phyloP scores from a whole-genome alignment of 2,329 filamentous ascomycete genomes.

The Reticulascus tulasneorum region DNA sequence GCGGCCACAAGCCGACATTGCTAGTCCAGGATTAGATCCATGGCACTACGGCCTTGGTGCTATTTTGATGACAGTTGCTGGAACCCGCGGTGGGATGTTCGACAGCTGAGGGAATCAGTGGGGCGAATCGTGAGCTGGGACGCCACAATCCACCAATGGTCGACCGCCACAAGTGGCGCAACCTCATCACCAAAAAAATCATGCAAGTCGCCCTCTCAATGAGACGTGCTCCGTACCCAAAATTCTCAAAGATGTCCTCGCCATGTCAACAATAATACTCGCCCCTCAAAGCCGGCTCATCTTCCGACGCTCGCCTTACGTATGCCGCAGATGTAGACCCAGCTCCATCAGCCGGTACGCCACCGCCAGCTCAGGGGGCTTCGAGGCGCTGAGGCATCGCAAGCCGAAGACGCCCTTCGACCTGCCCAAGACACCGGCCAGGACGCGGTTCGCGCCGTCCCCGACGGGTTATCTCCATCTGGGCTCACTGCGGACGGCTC shows the following conservation, averaged over 20 bases:
- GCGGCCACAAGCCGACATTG: no score
- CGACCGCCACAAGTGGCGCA: conserved; percentile 14
- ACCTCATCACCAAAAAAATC: conserved; percentile 10
- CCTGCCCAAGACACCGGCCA: conserved; percentile 48
- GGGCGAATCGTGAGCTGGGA: no score
- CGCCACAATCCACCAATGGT: no score
- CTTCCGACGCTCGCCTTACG: not conserved
- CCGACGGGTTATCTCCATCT: conserved; percentile 92
- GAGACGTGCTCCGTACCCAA: no score
- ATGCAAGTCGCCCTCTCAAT: not conserved
- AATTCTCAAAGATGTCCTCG: conserved; percentile 6
- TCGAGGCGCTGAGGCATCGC: conserved; percentile 14
- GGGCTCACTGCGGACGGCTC: conserved; percentile 82
- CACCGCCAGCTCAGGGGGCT: conserved; percentile 7
- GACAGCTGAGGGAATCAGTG: no score
- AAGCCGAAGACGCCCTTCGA: conserved; percentile 10
- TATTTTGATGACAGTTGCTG: no score
- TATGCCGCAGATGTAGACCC: conserved; percentile 3
- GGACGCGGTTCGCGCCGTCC: conserved; percentile 84
- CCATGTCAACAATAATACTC: conserved; percentile 10
- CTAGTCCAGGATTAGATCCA: no score
- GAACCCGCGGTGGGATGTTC: no score
- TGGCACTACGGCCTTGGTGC: no score
- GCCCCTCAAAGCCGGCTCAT: conserved; percentile 4
- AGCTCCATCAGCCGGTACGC: conserved; percentile 10